A percentile compares a stretch with the other conserved stretches of the same genome.
Evolutionary conservation across 345 rosid genomes (phyloP).

Genomic region (Brassica cretica): DNA sequence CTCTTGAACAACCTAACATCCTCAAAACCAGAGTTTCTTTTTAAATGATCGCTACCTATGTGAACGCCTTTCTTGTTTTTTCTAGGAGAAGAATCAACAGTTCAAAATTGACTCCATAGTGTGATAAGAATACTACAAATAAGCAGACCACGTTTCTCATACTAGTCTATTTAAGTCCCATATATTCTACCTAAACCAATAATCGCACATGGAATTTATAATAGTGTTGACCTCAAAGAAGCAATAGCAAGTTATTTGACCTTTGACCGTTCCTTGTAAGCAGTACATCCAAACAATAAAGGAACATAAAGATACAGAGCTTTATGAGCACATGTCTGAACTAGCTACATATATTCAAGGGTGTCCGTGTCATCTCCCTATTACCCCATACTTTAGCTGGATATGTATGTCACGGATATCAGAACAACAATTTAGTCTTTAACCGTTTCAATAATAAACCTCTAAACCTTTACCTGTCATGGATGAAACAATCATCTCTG

Average conservation of each 20-base stretch:
- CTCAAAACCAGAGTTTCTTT: neutral
- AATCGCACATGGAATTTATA: neutral
- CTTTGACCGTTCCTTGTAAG: neutral
- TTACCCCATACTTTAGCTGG: neutral
- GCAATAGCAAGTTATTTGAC: neutral
- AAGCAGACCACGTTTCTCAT: conserved; percentile 7
- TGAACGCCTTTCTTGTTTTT: conserved; percentile 1
- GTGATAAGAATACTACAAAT: neutral
- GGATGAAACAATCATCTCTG: conserved; percentile 4
- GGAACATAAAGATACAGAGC: neutral
- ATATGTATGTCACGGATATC: neutral
- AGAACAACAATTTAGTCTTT: neutral
- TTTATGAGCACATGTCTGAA: neutral
- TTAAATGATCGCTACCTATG: neutral
- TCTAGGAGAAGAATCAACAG: neutral
- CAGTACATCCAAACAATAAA: neutral
- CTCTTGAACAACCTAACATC: neutral
- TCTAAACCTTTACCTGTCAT: conserved; percentile 9
- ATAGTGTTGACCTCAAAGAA: neutral
- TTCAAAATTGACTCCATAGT: neutral
- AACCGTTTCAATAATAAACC: neutral
- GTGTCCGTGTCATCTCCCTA: neutral
- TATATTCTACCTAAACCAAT: neutral
- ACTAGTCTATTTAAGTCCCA: neutral
- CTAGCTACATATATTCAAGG: neutral